Evolutionary conservation across 1,284 basidiomycete genomes (phyloP).

Genomic region (Neonothopanus nambi): DNA sequence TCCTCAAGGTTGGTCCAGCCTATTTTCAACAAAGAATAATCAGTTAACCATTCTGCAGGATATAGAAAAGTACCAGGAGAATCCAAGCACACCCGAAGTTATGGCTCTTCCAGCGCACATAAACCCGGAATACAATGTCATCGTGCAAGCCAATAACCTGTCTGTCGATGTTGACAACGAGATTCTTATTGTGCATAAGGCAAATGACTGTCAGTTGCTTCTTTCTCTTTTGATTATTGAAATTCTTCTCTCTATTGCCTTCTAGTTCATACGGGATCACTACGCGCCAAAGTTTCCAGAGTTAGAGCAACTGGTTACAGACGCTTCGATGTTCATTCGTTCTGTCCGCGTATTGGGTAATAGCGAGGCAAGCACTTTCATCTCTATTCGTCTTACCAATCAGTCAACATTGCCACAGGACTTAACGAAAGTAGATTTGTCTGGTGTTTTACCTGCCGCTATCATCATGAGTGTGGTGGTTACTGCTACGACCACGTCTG

Average conservation of each 20-base stretch:
- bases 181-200: conserved; percentile 96
- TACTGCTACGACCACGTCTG: conserved; percentile 90
- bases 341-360: conserved; percentile 91
- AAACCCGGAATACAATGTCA: conserved; percentile 95
- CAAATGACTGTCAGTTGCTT: conserved; percentile 36
- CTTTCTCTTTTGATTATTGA: conserved; percentile 46
- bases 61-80: conserved; percentile 82
- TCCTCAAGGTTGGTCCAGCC: conserved; percentile 65
- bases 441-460: conserved; percentile 84
- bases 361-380: conserved; percentile 59
- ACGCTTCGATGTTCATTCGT: conserved; percentile 91
- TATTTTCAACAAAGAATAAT: background rate
- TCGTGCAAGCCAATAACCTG: conserved; percentile 97
- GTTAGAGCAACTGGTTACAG: conserved; percentile 91
- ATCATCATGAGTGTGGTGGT: conserved; percentile 96
- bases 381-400: conserved; percentile 5
- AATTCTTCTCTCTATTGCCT: conserved; percentile 17
- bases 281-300: conserved; percentile 97
- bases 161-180: conserved; percentile 99
- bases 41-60: conserved; percentile 52
- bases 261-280: conserved; percentile 95
- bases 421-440: conserved; percentile 80
- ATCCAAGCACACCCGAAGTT: conserved; percentile 76
- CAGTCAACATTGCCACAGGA: conserved; percentile 46
- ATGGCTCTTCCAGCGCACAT: conserved; percentile 83